Evolutionary conservation across 1,284 basidiomycete species (phyloP).

Genomic region (Tremellales sp.): DNA sequence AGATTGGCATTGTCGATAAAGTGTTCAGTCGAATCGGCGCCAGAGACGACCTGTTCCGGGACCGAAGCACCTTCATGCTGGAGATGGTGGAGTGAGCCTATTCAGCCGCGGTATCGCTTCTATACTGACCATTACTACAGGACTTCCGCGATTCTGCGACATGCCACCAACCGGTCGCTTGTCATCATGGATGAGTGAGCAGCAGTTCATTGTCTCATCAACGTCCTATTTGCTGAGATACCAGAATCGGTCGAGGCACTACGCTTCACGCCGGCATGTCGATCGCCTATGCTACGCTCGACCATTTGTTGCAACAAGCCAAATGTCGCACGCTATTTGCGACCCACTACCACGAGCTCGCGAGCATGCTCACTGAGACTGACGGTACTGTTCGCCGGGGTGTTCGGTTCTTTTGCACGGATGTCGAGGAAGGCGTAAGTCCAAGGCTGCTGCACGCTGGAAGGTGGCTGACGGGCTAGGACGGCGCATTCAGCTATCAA

Average conservation of each 20-base stretch:
- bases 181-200: slow-evolving; percentile 87
- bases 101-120: not conserved
- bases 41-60: slow-evolving; percentile 88
- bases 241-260: slow-evolving; percentile 77
- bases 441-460: slow-evolving; percentile 26
- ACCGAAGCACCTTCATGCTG: slow-evolving; percentile 80
- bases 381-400: slow-evolving; percentile 34
- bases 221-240: not conserved
- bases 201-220: not conserved
- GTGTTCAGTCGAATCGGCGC: slow-evolving; percentile 95
- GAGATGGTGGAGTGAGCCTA: slow-evolving; percentile 47
- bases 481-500: slow-evolving; percentile 73
- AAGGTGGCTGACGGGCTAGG: slow-evolving; percentile 40
- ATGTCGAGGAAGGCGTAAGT: slow-evolving; percentile 71
- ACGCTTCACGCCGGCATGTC: slow-evolving; percentile 87
- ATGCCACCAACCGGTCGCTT: slow-evolving; percentile 75
- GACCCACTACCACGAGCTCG: slow-evolving; percentile 93
- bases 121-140: slow-evolving; percentile 10
- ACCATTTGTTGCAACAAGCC: slow-evolving; percentile 72
- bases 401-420: slow-evolving; percentile 83
- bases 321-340: slow-evolving; percentile 83
- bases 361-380: slow-evolving; percentile 69
- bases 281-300: slow-evolving; percentile 85
- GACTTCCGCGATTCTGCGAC: slow-evolving; percentile 57
- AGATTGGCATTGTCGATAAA: slow-evolving; percentile 81